Evolutionary conservation across 805 yeast genomes (phyloP), one percentile per base, ranked within the genome.

Genomic region (Pichia exigua): DNA sequence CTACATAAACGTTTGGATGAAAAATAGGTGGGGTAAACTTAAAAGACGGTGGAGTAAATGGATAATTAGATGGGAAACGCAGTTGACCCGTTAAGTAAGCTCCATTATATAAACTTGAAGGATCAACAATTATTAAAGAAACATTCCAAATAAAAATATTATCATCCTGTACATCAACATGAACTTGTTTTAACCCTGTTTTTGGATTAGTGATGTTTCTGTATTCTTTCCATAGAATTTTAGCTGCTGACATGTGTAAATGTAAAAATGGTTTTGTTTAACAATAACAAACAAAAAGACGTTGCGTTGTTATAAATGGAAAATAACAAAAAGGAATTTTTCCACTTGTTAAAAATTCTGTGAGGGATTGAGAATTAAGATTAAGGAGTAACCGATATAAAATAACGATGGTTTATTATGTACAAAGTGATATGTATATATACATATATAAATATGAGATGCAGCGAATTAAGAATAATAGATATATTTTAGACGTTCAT

Each of bases 1-100:
- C 97, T 53, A 87, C 80, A 70, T 94, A 92, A 48, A 92, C 96
- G 66, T 92, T 94, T 28, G 99, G 99, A 65, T 92, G 99, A 70
- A 85, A 92, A 59, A 92, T 88, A 43, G 97, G 87, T 17, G 97
- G 97, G 3, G 95, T 86, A 73, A 92, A 92, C 61, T 95, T 77
- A 73, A 91, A 94, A 42, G 84, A 82, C 43, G 98, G 99, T 24
- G 99, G 99, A 18, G 88, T 74, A 65, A 79, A 94, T 4, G 98
- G 99, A 69, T 84, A 92, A 67, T 91, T 96, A 24, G 76, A 69
- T 3, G 98, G 98, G 71, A 92, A 92, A 61, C 84, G 80, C 87
- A 92, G 85, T 65, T 87, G 92, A 18, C 96, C 97, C 64, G 84
- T 87, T 71, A 94, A 85, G 68, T 87, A 92, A 20, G 97, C 97